These are phyloP conservation scores for Trifolium fragiferum DNA, from an alignment of 306 rosid species.

Conservation along the genomic window DNA sequence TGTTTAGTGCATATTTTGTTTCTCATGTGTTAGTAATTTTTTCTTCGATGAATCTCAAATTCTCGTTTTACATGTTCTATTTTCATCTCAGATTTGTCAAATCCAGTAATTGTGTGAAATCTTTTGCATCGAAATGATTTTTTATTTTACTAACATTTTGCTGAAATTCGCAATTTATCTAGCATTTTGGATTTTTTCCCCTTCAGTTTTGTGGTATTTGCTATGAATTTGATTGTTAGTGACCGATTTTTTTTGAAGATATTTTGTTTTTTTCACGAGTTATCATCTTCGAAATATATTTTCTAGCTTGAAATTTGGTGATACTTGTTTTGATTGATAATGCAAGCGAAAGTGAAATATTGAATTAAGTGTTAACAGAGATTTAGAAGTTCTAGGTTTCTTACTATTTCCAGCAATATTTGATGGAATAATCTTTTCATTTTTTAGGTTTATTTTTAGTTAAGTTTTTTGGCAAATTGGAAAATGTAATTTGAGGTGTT, in stretches of 20 bases:
- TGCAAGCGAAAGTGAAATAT: background rate
- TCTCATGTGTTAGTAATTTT: background rate
- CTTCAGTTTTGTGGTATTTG: background rate
- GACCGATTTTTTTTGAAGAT: slow-evolving; percentile 7
- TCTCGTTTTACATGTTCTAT: background rate
- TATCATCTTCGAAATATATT: background rate
- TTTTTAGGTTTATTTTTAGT: background rate
- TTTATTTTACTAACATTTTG: background rate
- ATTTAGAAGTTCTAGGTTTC: slow-evolving; percentile 29
- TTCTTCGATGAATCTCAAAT: background rate
- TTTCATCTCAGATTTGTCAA: slow-evolving; percentile 8
- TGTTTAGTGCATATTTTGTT: background rate
- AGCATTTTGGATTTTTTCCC: background rate
- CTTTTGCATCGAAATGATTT: slow-evolving; percentile 16
- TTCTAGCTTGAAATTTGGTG: slow-evolving; percentile 14
- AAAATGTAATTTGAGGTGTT: too few relatives aligned
- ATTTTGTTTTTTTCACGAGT: background rate
- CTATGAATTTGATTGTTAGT: background rate
- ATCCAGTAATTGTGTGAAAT: slow-evolving; percentile 14
- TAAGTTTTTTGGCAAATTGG: too few relatives aligned
- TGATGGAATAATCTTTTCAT: background rate
- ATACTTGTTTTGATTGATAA: slow-evolving; percentile 13
- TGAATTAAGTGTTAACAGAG: slow-evolving; percentile 4
- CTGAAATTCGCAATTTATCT: slow-evolving; percentile 9
- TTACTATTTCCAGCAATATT: slow-evolving; percentile 7